phyloP scores from a whole-genome alignment of 139 green algal species.

The Coelastrella sp. region DNA sequence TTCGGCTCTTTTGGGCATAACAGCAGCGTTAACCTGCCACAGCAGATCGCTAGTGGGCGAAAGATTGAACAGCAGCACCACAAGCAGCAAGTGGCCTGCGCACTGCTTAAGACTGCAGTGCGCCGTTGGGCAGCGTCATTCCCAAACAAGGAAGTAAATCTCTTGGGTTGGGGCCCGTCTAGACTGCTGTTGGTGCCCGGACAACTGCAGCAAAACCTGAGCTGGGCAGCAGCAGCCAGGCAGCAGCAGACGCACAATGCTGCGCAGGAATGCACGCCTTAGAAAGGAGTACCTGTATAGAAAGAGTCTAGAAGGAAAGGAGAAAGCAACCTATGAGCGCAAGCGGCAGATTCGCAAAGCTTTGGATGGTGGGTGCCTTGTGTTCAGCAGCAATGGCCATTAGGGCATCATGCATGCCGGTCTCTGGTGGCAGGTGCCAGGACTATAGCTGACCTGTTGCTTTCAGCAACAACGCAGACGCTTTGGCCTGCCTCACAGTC shows the following conservation, averaged over 20 bases:
- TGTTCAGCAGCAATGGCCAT: not conserved
- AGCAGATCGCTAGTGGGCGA: too few species aligned
- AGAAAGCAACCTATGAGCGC: conserved; percentile 92
- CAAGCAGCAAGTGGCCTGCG: not conserved
- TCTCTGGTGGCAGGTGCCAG: not conserved
- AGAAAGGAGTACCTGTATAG: conserved; percentile 97
- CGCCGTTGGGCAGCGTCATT: too few species aligned
- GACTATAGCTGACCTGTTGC: not conserved
- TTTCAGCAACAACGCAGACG: too few species aligned
- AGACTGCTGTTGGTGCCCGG: not conserved
- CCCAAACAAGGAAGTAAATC: not conserved
- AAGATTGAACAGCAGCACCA: too few species aligned
- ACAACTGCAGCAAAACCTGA: not conserved
- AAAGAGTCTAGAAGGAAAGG: conserved; percentile 97
- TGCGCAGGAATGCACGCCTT: conserved; percentile 86
- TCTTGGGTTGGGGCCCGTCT: not conserved
- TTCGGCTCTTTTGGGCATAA: too few species aligned
- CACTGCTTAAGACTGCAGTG: too few species aligned
- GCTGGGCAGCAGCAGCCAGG: conserved; percentile 24
- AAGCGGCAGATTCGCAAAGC: conserved; percentile 93
- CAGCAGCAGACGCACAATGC: conserved; percentile 52
- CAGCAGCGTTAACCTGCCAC: too few species aligned
- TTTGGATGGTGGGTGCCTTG: conserved; percentile 77
- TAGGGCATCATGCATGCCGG: not conserved
- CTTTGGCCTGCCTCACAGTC: too few species aligned